A percentile compares a stretch with the other conserved stretches of the same genome.
Evolutionary conservation across 768 basidiomycete genomes (phyloP).

Genomic region (Mycena leptocephala): DNA sequence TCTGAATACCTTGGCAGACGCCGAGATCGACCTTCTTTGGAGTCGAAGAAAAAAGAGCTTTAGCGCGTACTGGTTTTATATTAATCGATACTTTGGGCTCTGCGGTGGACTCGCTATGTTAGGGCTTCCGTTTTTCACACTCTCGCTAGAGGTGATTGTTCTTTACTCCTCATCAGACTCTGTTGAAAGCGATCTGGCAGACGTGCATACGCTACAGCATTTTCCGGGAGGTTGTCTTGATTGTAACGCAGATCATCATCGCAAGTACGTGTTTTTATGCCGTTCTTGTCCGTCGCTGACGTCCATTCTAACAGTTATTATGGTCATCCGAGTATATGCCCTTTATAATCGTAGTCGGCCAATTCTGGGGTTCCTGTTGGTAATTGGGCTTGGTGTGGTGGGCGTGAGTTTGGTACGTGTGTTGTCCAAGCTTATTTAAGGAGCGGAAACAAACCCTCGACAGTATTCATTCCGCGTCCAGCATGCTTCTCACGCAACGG

Average conservation of each 20-base stretch:
- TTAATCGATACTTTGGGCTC: conserved; percentile 52
- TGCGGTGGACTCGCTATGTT: neutral
- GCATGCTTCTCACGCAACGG: neutral
- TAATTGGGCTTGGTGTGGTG: neutral
- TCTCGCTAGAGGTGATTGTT: neutral
- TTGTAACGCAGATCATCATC: neutral
- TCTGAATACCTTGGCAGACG: neutral
- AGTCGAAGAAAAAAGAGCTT: conserved; percentile 36
- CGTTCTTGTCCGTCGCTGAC: neutral
- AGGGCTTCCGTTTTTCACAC: conserved; percentile 2
- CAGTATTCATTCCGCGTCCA: conserved; percentile 11
- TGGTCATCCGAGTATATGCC: conserved; percentile 29
- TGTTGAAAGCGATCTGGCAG: neutral
- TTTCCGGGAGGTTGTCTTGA: conserved; percentile 7
- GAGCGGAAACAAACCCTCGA: neutral
- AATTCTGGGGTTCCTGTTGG: neutral
- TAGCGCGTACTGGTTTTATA: conserved; percentile 45
- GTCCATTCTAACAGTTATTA: conserved; percentile 10
- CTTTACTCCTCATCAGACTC: neutral
- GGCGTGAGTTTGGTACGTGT: neutral
- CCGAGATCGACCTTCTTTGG: conserved; percentile 44
- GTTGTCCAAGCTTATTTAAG: neutral
- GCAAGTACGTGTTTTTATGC: neutral
- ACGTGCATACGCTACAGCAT: neutral
- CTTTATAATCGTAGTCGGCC: conserved; percentile 16